phyloP scores from a whole-genome alignment of 495 filamentous ascomycete species.

The Lindgomyces ingoldianus region DNA sequence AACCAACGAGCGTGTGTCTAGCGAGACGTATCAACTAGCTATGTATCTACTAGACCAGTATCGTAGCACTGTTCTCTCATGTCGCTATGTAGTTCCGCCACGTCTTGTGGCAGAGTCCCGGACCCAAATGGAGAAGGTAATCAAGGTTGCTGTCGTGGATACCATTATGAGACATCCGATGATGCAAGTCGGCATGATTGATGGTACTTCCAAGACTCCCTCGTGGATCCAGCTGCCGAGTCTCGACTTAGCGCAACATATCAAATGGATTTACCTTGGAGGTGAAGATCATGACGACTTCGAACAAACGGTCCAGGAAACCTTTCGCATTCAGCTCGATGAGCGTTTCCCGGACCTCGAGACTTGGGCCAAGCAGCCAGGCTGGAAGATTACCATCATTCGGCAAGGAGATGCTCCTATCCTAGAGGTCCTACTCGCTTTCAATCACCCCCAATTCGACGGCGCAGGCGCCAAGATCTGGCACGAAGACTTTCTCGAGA shows the following conservation, averaged over 20 bases:
- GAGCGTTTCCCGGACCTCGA: conserved; percentile 20
- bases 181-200: conserved; percentile 24
- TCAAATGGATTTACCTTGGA: conserved; percentile 21
- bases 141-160: conserved; percentile 24
- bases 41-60: conserved; percentile 28
- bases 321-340: conserved; percentile 24
- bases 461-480: conserved; percentile 22
- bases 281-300: conserved; percentile 12
- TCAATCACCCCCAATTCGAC: conserved; percentile 22
- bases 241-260: conserved; percentile 21
- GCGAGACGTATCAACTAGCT: conserved; percentile 24
- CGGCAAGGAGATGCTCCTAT: conserved; percentile 21
- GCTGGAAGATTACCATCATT: conserved; percentile 25
- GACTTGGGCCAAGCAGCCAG: conserved; percentile 14
- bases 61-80: conserved; percentile 21
- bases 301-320: conserved; percentile 21
- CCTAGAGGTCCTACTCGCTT: conserved; percentile 19
- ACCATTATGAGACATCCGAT: conserved; percentile 25
- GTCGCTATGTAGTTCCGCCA: conserved; percentile 17
- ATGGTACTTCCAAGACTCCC: conserved; percentile 21
- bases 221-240: conserved; percentile 25
- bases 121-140: conserved; percentile 16
- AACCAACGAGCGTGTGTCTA: conserved; percentile 19
- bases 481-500: conserved; percentile 22
- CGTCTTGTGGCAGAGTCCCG: conserved; percentile 19